Conservation (phyloP, 176 grass and related monocot genomes). For the Avena sativa region DNA sequence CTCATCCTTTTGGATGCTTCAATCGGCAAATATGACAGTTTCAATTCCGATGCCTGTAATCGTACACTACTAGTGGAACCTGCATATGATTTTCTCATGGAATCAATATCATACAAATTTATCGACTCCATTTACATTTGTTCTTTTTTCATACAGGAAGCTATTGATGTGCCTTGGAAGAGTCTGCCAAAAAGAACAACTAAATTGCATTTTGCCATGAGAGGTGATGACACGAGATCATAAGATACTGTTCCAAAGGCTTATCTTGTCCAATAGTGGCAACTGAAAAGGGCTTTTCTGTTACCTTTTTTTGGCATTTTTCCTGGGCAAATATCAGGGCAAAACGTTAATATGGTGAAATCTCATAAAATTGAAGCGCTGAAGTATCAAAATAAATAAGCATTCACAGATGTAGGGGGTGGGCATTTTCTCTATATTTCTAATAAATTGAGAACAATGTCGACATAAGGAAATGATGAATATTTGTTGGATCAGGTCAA, state of each 20-base stretch:
- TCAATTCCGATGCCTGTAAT: neutral
- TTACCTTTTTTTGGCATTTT: neutral
- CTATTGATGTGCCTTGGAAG: slow-evolving; percentile 78
- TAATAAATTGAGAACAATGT: neutral
- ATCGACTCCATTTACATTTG: neutral
- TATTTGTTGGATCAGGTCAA: neutral
- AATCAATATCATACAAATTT: neutral
- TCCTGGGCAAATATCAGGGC: neutral
- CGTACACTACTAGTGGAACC: neutral
- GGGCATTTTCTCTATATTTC: neutral
- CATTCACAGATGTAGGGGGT: neutral
- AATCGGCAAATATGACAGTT: slow-evolving; percentile 11
- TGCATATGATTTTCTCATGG: neutral
- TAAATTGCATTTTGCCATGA: slow-evolving; percentile 81
- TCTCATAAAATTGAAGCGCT: neutral
- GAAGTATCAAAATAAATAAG: neutral
- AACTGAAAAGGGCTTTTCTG: neutral
- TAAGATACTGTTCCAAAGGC: neutral
- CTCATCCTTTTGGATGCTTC: slow-evolving; percentile 6
- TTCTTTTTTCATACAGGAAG: slow-evolving; percentile 60
- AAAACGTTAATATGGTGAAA: neutral
- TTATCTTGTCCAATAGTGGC: neutral
- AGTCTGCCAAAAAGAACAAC: slow-evolving; percentile 67
- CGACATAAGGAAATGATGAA: neutral
- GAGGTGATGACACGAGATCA: slow-evolving; percentile 52